These are phyloP conservation scores for Vigna nakashimae DNA, from an alignment of 306 rosid species.

Conservation along the genomic window DNA sequence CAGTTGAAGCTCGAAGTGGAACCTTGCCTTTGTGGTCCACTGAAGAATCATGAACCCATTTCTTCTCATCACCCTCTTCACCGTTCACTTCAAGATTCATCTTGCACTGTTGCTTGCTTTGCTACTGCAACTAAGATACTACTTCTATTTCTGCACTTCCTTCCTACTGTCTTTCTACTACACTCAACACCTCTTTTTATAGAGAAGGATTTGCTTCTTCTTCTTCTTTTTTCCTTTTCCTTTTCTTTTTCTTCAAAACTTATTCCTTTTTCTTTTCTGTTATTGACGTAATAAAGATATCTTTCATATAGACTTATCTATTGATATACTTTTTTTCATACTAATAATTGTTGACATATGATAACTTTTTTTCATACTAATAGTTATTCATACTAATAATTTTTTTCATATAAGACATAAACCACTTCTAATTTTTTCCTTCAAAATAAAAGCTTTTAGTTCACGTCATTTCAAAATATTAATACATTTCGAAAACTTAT, in stretches of 20 bases:
- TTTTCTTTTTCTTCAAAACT: background rate
- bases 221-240: background rate
- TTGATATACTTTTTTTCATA: background rate
- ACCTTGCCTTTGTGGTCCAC: constrained; percentile 59
- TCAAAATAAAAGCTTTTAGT: background rate
- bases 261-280: background rate
- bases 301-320: background rate
- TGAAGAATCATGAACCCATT: constrained; percentile 70
- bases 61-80: constrained; percentile 41
- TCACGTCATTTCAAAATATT: background rate
- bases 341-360: background rate
- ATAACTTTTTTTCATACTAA: background rate
- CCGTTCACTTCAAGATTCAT: constrained; percentile 28
- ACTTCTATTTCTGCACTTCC: background rate
- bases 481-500: no score
- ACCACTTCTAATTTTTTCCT: background rate
- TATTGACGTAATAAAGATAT: background rate
- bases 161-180: constrained; percentile 27
- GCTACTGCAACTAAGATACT: background rate
- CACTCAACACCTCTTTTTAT: constrained; percentile 50
- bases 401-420: background rate
- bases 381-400: background rate
- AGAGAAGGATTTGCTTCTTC: constrained; percentile 36
- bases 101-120: constrained; percentile 12
- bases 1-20: constrained; percentile 74